Conservation (phyloP, 164 flowering plant genomes). For the Stephania japonica region DNA sequence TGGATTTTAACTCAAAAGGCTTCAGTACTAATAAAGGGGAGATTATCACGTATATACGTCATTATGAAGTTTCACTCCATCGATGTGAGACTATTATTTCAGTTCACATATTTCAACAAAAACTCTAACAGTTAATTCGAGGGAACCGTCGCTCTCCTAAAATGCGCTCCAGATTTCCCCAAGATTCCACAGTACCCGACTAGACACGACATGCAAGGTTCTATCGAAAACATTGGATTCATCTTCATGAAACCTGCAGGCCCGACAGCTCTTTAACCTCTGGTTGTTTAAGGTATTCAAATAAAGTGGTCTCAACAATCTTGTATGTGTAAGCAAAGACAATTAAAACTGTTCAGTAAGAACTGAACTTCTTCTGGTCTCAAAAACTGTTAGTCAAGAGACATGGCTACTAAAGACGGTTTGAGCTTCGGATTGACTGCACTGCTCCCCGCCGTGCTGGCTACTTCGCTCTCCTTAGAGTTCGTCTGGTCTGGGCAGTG, state of each 20-base stretch:
- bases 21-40: too few relatives aligned
- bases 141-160: too few relatives aligned
- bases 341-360: not conserved
- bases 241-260: slow-evolving; percentile 4
- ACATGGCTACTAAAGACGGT: slow-evolving; percentile 26
- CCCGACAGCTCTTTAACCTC: slow-evolving; percentile 3
- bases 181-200: too few relatives aligned
- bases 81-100: too few relatives aligned
- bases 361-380: not conserved
- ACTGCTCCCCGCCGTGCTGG: slow-evolving; percentile 30
- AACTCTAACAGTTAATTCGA: too few relatives aligned
- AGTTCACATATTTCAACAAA: too few relatives aligned
- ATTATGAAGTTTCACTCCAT: too few relatives aligned
- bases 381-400: too few relatives aligned
- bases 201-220: not conserved
- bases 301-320: not conserved
- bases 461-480: slow-evolving; percentile 43
- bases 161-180: too few relatives aligned
- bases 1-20: too few relatives aligned
- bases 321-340: not conserved
- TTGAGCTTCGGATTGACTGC: slow-evolving; percentile 23
- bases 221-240: slow-evolving; percentile 8
- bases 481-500: slow-evolving; percentile 42
- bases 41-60: too few relatives aligned
- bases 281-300: too few relatives aligned